Evolutionary conservation across 805 yeast species (phyloP).

Genomic region (Candida insectalens): DNA sequence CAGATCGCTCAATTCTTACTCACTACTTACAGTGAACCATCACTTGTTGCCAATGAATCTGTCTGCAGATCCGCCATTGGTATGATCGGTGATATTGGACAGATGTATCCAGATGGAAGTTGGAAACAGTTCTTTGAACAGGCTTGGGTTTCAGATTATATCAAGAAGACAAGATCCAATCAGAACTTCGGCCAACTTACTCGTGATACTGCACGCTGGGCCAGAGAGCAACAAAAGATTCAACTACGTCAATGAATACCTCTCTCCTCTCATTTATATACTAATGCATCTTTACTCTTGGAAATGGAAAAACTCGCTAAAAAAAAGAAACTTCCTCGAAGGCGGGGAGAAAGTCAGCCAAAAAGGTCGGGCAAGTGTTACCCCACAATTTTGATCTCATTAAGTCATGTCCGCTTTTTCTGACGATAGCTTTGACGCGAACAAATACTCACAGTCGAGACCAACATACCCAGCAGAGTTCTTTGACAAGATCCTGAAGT

Average conservation of each 20-base stretch:
- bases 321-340: too few species aligned
- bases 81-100: slow-evolving; percentile 83
- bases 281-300: not conserved
- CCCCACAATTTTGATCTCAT: not conserved
- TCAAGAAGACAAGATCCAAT: slow-evolving; percentile 63
- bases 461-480: slow-evolving; percentile 56
- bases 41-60: slow-evolving; percentile 53
- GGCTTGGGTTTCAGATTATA: slow-evolving; percentile 72
- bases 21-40: slow-evolving; percentile 47
- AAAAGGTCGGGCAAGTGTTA: not conserved
- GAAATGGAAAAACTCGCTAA: too few species aligned
- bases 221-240: slow-evolving; percentile 69
- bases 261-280: slow-evolving; percentile 1
- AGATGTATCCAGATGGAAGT: slow-evolving; percentile 74
- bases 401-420: slow-evolving; percentile 54
- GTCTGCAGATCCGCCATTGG: slow-evolving; percentile 83
- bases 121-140: slow-evolving; percentile 56
- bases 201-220: slow-evolving; percentile 95
- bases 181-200: slow-evolving; percentile 55
- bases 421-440: slow-evolving; percentile 38
- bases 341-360: too few species aligned
- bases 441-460: slow-evolving; percentile 45
- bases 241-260: slow-evolving; percentile 8
- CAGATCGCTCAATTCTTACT: slow-evolving; percentile 65
- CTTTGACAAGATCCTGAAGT: slow-evolving; percentile 30